Percentiles rank a stretch among this genome's conserved stretches.
phyloP scores from a whole-genome alignment of 108 stramenopile species.

The Poteriospumella lacustris region DNA sequence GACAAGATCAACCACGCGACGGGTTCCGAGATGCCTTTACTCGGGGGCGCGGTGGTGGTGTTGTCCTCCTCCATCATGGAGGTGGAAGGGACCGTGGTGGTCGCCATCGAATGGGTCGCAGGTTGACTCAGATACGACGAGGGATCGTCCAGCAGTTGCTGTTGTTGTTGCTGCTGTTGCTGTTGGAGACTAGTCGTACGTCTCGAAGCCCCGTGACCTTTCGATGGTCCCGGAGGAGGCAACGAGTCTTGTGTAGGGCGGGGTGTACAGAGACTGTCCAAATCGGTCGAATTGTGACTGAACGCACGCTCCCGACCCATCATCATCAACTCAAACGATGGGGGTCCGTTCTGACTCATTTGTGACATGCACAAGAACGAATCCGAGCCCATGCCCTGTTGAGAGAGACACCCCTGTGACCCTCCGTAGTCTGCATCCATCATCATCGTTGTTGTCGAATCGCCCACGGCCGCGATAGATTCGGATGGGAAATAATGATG shows the following conservation, averaged over 20 bases:
- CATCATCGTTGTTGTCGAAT: neutral
- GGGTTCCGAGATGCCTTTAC: constrained; percentile 4
- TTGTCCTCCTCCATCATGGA: neutral
- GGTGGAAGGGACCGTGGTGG: too few relatives aligned
- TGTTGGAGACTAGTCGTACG: neutral
- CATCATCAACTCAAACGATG: too few relatives aligned
- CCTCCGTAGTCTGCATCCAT: neutral
- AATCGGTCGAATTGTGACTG: too few relatives aligned
- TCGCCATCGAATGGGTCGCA: too few relatives aligned
- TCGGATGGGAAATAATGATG: too few relatives aligned
- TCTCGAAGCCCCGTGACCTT: neutral
- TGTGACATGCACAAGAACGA: neutral
- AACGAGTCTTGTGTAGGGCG: too few relatives aligned
- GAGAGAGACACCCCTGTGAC: neutral
- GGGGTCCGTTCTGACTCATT: too few relatives aligned
- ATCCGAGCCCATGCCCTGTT: neutral
- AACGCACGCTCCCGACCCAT: too few relatives aligned
- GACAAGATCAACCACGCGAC: neutral
- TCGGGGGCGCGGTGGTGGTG: neutral
- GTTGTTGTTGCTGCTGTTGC: neutral
- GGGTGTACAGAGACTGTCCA: too few relatives aligned
- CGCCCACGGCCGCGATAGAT: too few relatives aligned
- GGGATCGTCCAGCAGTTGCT: neutral
- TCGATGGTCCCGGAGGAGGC: too few relatives aligned
- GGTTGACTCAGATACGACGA: too few relatives aligned